Evolutionary conservation across 108 stramenopile genomes (phyloP).

Genomic region (Discostella pseudostelligera): DNA sequence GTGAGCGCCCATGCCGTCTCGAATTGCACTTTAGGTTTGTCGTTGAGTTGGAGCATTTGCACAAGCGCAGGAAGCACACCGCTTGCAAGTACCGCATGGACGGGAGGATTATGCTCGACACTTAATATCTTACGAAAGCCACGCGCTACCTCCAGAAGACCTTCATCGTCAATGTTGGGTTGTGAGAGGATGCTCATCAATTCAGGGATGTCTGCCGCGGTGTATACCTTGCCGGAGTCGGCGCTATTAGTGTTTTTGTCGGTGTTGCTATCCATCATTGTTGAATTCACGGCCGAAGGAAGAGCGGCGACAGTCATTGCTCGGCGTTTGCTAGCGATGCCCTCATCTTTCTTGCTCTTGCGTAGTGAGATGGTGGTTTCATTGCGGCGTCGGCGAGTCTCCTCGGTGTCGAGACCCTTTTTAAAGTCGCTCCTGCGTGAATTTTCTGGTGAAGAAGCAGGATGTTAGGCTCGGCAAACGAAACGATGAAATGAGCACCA

Average conservation of each 20-base stretch:
- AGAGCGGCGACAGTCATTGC: constrained; percentile 10
- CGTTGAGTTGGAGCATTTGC: constrained; percentile 51
- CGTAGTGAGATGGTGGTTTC: constrained; percentile 75
- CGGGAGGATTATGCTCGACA: constrained; percentile 82
- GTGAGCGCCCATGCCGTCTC: constrained; percentile 96
- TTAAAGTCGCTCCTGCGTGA: constrained; percentile 36
- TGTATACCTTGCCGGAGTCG: constrained; percentile 18
- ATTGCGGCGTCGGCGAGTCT: constrained; percentile 61
- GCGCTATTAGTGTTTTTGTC: background rate
- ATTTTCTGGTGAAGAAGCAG: background rate
- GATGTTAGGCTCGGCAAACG: background rate
- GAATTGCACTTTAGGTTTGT: constrained; percentile 70
- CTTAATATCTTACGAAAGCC: constrained; percentile 85
- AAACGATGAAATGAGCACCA: background rate
- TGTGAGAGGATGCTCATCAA: constrained; percentile 32
- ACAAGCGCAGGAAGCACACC: constrained; percentile 77
- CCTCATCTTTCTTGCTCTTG: constrained; percentile 77
- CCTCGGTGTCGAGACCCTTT: constrained; percentile 40
- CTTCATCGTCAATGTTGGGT: constrained; percentile 36
- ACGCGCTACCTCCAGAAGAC: constrained; percentile 47
- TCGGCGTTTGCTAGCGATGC: constrained; percentile 65
- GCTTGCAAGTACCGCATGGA: constrained; percentile 66
- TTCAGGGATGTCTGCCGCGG: constrained; percentile 54
- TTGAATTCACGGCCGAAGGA: constrained; percentile 2
- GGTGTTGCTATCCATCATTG: background rate